Percentiles rank a stretch among this genome's conserved stretches.
Conservation (phyloP, 495 filamentous ascomycete species). For the Pseudomonodictys pantanalensis region DNA sequence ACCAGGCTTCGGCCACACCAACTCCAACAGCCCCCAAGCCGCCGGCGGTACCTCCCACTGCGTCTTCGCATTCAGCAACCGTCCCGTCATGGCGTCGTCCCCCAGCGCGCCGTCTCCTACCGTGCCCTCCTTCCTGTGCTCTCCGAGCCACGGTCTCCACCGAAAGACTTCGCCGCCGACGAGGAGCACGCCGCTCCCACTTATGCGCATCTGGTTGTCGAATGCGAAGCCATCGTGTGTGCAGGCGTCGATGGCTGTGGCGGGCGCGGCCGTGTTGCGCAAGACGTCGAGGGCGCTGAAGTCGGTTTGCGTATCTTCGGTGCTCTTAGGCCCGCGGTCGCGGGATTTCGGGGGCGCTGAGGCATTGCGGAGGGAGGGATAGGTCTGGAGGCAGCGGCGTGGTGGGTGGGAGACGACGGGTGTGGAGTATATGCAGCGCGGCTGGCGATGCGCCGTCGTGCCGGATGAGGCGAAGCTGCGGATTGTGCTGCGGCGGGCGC, state of each 20-base stretch:
- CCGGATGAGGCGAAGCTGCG: not conserved
- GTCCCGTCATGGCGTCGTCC: slow-evolving; percentile 29
- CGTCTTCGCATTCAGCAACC: slow-evolving; percentile 68
- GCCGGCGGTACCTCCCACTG: slow-evolving; percentile 72
- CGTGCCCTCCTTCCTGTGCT: slow-evolving; percentile 27
- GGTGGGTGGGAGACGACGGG: no score
- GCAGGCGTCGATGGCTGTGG: slow-evolving; percentile 79
- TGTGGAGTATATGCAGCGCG: no score
- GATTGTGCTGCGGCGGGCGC: not conserved
- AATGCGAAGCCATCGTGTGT: slow-evolving; percentile 74
- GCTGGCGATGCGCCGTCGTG: no score
- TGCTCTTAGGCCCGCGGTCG: slow-evolving; percentile 58
- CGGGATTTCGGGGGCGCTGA: slow-evolving; percentile 39
- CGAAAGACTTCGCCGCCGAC: slow-evolving; percentile 81
- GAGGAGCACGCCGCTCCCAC: slow-evolving; percentile 66
- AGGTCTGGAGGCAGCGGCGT: slow-evolving; percentile 7
- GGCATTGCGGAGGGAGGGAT: not conserved
- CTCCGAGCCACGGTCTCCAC: slow-evolving; percentile 75
- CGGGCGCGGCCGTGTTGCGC: slow-evolving; percentile 67
- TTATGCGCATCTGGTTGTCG: slow-evolving; percentile 69
- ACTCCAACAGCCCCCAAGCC: slow-evolving; percentile 70
- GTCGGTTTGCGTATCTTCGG: slow-evolving; percentile 69
- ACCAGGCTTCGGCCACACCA: slow-evolving; percentile 93
- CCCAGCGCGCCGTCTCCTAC: slow-evolving; percentile 36
- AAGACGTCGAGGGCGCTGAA: slow-evolving; percentile 75